Evolutionary conservation across 75 land plant genomes (phyloP).

Genomic region (Larix kaempferi): DNA sequence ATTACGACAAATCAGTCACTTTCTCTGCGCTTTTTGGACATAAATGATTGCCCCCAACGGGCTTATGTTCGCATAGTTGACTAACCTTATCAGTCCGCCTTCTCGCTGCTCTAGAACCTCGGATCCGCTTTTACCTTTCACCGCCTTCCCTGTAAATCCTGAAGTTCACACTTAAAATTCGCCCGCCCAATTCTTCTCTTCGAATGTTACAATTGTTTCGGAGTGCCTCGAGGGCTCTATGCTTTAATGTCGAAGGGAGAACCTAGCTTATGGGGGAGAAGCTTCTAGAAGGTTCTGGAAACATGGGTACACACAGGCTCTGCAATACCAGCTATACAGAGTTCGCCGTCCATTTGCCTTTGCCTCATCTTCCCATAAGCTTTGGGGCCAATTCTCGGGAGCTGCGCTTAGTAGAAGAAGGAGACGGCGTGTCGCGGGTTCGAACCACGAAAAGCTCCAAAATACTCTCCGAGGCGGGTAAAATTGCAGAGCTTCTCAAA

Average conservation of each 20-base stretch:
- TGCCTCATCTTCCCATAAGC: slow-evolving; percentile 1
- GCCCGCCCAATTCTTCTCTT: no score
- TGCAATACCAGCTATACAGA: slow-evolving; percentile 6
- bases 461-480: background rate
- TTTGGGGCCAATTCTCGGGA: slow-evolving; percentile 6
- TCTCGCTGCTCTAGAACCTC: no score
- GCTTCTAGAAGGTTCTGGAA: background rate
- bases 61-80: no score
- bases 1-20: no score
- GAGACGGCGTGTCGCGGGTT: background rate
- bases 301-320: background rate
- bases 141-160: no score
- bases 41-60: background rate
- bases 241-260: background rate
- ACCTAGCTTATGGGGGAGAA: background rate
- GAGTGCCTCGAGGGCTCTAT: background rate
- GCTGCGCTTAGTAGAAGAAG: background rate
- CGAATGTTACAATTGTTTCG: background rate
- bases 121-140: no score
- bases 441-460: background rate
- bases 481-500: slow-evolving; percentile 11
- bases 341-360: background rate
- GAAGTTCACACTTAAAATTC: no score
- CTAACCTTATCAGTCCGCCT: no score
- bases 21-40: no score